These are phyloP conservation scores for Penicillium herquei DNA, from an alignment of 495 filamentous ascomycete genomes.

Conservation along the genomic window DNA sequence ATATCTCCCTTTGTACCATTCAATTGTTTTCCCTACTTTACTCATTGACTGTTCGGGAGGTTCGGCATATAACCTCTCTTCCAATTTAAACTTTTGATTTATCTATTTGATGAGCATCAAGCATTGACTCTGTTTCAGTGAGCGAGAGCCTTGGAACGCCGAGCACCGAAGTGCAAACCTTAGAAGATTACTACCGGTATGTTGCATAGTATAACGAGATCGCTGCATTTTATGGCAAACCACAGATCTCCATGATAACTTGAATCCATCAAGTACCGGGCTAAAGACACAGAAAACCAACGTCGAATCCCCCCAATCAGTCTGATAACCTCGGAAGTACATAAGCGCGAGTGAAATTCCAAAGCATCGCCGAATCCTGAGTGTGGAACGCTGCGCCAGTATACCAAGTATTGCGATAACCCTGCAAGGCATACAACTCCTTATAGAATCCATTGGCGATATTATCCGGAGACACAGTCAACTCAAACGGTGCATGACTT, in stretches of 20 bases:
- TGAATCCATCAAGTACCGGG: neutral
- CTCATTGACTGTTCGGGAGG: neutral
- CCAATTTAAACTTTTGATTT: too few relatives aligned
- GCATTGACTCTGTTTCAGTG: too few relatives aligned
- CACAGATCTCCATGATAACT: neutral
- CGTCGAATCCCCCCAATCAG: neutral
- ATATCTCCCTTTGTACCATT: slow-evolving; percentile 18
- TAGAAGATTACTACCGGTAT: too few relatives aligned
- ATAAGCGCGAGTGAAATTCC: slow-evolving; percentile 14
- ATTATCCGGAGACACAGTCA: slow-evolving; percentile 21
- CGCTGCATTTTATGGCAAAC: too few relatives aligned
- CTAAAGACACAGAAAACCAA: neutral
- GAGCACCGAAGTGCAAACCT: too few relatives aligned
- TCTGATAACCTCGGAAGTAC: slow-evolving; percentile 9
- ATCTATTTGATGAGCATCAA: too few relatives aligned
- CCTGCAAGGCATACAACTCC: slow-evolving; percentile 37
- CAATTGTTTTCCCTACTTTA: neutral
- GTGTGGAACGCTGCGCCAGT: slow-evolving; percentile 27
- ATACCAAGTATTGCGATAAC: slow-evolving; percentile 33
- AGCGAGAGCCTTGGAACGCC: too few relatives aligned
- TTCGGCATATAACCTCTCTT: too few relatives aligned
- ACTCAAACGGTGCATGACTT: slow-evolving; percentile 30
- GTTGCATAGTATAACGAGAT: too few relatives aligned
- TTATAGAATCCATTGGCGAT: slow-evolving; percentile 39
- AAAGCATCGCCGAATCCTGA: slow-evolving; percentile 16